phyloP scores from a whole-genome alignment of 768 basidiomycete species.

The Agaricus sinodeliciosus region DNA sequence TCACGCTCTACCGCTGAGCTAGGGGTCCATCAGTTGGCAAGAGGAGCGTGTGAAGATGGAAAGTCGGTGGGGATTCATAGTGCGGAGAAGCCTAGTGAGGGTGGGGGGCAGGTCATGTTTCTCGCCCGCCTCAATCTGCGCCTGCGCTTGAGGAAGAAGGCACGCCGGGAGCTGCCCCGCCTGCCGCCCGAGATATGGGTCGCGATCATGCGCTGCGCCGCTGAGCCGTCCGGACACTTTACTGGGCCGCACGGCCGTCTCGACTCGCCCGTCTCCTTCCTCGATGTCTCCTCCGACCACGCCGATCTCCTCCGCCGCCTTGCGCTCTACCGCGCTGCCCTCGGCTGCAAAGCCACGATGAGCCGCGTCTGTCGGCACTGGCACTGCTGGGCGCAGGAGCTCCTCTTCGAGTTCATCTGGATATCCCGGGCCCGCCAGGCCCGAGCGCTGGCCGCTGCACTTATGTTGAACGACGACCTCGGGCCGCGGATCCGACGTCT shows the following conservation, averaged over 20 bases:
- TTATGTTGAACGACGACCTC: constrained; percentile 3
- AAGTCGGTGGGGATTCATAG: neutral
- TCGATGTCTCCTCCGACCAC: constrained; percentile 36
- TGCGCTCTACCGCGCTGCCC: constrained; percentile 36
- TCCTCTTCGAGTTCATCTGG: constrained; percentile 68
- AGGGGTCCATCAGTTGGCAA: neutral
- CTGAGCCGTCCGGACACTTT: constrained; percentile 18
- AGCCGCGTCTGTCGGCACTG: constrained; percentile 51
- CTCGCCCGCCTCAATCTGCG: neutral
- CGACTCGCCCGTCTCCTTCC: constrained; percentile 44
- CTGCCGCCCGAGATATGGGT: constrained; percentile 65
- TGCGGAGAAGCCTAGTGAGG: no score
- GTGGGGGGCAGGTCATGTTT: neutral
- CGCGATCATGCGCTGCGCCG: constrained; percentile 55
- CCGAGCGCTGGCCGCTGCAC: constrained; percentile 15
- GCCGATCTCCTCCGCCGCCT: constrained; percentile 28
- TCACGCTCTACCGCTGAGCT: constrained; percentile 3
- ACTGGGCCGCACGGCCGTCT: constrained; percentile 10
- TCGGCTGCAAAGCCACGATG: constrained; percentile 44
- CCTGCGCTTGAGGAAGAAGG: neutral
- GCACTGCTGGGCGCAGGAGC: constrained; percentile 45
- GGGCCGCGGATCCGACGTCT: constrained; percentile 53
- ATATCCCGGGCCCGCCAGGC: constrained; percentile 39
- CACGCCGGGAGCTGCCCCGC: neutral
- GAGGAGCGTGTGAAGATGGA: neutral